Percentiles rank a stretch among this genome's conserved stretches.
Evolutionary conservation across 2,329 filamentous ascomycete genomes (phyloP).

Genomic region (Venturia aucupariae): DNA sequence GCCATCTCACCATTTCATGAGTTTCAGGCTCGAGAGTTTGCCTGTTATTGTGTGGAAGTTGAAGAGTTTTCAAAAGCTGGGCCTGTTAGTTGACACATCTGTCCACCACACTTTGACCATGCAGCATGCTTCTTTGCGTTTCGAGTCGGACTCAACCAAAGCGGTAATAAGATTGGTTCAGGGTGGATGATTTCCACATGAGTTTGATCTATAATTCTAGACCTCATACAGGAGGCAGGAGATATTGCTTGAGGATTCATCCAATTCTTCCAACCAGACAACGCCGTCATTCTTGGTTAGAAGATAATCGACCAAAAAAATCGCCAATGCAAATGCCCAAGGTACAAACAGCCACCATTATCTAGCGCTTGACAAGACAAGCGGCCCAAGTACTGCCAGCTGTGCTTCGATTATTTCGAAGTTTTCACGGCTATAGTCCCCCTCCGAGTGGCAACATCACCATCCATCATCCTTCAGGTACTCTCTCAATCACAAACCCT

Average conservation of each 20-base stretch:
- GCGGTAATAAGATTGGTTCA: not conserved
- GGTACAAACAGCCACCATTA: not conserved
- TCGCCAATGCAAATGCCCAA: not conserved
- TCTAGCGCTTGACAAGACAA: not conserved
- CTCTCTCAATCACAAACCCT: no score
- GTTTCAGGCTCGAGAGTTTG: not conserved
- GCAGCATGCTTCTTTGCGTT: not conserved
- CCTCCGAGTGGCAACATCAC: not conserved
- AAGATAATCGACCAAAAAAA: no score
- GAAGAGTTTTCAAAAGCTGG: not conserved
- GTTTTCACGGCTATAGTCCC: not conserved
- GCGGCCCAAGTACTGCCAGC: not conserved
- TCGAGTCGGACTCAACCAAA: not conserved
- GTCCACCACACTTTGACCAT: not conserved
- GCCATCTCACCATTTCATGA: slow-evolving; percentile 5
- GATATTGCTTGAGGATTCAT: no score
- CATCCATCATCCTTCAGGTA: not conserved
- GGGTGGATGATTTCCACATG: not conserved
- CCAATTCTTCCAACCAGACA: no score
- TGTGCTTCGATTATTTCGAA: not conserved
- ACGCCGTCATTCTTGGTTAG: no score
- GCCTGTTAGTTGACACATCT: not conserved
- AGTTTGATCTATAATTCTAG: no score
- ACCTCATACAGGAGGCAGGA: no score
- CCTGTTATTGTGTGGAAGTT: not conserved